These are phyloP conservation scores for Caryopteris hybrid DNA, from an alignment of 305 asterid species.

Conservation along the genomic window DNA sequence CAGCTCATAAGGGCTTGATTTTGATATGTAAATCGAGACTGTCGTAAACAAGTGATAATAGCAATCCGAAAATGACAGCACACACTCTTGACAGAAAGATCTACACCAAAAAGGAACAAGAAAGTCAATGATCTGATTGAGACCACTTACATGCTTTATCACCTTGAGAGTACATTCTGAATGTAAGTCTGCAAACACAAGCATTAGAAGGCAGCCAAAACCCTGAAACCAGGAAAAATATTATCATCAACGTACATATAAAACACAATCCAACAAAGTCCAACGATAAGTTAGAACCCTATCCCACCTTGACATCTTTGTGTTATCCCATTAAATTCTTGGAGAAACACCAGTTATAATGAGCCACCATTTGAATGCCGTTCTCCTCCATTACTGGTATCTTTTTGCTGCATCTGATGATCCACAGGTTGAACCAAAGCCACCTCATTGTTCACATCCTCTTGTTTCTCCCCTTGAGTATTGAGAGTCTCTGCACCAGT, in stretches of 20 bases:
- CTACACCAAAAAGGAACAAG: conserved; percentile 1
- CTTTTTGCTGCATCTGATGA: conserved; percentile 26
- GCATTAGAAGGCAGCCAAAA: conserved; percentile 3
- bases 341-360: conserved; percentile 10
- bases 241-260: not conserved
- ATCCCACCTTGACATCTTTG: conserved; percentile 3
- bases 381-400: conserved; percentile 18
- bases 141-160: conserved; percentile 15
- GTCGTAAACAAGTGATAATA: not conserved
- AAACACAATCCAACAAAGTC: not conserved
- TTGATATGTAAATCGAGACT: not conserved
- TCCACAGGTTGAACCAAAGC: conserved; percentile 13
- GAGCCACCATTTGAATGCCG: conserved; percentile 12
- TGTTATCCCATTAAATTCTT: not conserved
- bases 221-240: not conserved
- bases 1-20: not conserved
- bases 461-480: conserved; percentile 17
- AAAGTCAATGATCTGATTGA: not conserved
- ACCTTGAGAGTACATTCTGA: conserved; percentile 9
- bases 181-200: not conserved
- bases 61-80: conserved; percentile 14
- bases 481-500: conserved; percentile 14
- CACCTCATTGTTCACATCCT: conserved; percentile 20
- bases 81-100: not conserved
- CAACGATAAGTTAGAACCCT: not conserved